These are phyloP conservation scores for Calonectria montana DNA, from an alignment of 2,329 filamentous ascomycete genomes.

Conservation along the genomic window DNA sequence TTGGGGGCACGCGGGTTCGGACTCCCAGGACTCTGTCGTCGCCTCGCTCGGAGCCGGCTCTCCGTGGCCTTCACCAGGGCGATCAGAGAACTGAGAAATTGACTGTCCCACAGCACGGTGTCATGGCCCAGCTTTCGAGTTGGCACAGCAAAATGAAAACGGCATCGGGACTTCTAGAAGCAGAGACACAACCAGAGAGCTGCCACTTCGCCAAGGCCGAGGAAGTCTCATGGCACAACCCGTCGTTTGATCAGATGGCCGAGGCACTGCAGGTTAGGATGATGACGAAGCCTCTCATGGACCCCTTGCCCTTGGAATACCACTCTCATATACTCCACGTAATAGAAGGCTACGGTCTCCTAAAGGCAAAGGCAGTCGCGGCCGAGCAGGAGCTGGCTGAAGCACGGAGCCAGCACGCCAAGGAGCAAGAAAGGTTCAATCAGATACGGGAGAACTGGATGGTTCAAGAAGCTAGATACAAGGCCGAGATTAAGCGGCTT, in stretches of 20 bases:
- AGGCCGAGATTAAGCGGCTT: constrained; percentile 47
- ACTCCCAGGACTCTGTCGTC: constrained; percentile 30
- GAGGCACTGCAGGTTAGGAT: constrained; percentile 56
- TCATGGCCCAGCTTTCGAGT: constrained; percentile 26
- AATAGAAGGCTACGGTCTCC: constrained; percentile 49
- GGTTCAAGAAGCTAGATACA: constrained; percentile 37
- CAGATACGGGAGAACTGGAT: constrained; percentile 35
- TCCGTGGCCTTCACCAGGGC: constrained; percentile 29
- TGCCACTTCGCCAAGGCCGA: constrained; percentile 29
- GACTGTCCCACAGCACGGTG: constrained; percentile 1
- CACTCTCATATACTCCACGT: constrained; percentile 55
- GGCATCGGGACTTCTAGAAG: neutral
- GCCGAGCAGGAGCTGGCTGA: constrained; percentile 52
- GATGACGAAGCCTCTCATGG: constrained; percentile 50
- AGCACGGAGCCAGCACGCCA: constrained; percentile 44
- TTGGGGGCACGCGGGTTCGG: constrained; percentile 39
- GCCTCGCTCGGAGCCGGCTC: constrained; percentile 35
- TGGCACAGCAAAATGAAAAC: constrained; percentile 25
- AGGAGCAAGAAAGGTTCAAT: constrained; percentile 51
- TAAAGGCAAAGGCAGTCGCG: constrained; percentile 45
- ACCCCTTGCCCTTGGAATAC: constrained; percentile 53
- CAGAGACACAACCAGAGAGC: constrained; percentile 26
- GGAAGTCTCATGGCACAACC: constrained; percentile 51
- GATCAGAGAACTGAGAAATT: constrained; percentile 9
- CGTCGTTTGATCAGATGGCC: constrained; percentile 56